These are phyloP conservation scores for Spathaspora passalidarum DNA, from an alignment of 805 yeast genomes.

Conservation along the genomic window DNA sequence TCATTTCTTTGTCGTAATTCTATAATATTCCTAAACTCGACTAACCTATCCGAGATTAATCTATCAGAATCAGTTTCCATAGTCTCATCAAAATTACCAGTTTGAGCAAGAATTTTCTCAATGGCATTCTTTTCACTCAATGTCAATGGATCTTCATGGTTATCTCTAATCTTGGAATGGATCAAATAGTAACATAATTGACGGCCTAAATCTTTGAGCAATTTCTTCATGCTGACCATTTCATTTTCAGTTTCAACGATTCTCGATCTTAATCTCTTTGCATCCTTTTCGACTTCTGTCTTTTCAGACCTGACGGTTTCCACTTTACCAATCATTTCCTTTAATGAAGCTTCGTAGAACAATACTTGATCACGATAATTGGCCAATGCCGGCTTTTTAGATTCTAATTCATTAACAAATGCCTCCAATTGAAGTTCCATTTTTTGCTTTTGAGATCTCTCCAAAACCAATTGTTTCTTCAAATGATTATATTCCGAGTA, in stretches of 20 bases:
- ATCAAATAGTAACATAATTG: conserved; percentile 77
- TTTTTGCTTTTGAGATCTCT: conserved; percentile 66
- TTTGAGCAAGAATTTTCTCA: conserved; percentile 46
- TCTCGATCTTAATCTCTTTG: conserved; percentile 29
- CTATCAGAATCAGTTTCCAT: conserved; percentile 64
- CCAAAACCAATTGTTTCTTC: conserved; percentile 64
- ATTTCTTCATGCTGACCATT: conserved; percentile 47
- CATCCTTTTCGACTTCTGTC: conserved; percentile 39
- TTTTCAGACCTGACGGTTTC: conserved; percentile 54
- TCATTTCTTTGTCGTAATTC: conserved; percentile 75
- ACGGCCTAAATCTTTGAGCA: conserved; percentile 70
- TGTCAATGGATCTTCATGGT: conserved; percentile 59
- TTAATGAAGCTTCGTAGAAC: conserved; percentile 56
- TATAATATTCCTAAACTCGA: conserved; percentile 61
- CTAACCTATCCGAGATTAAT: conserved; percentile 69
- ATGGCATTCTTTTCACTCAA: conserved; percentile 64
- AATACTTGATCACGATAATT: conserved; percentile 56
- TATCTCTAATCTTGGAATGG: conserved; percentile 57
- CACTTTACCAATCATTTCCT: conserved; percentile 47
- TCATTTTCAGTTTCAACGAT: conserved; percentile 46
- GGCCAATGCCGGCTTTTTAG: conserved; percentile 71
- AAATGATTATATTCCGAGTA: conserved; percentile 62
- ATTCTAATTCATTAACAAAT: conserved; percentile 73
- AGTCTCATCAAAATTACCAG: conserved; percentile 24
- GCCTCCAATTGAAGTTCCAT: conserved; percentile 68